Base-by-base conservation (phyloP, 169 alveolate genomes). In the Plasmodium gonderi region DNA sequence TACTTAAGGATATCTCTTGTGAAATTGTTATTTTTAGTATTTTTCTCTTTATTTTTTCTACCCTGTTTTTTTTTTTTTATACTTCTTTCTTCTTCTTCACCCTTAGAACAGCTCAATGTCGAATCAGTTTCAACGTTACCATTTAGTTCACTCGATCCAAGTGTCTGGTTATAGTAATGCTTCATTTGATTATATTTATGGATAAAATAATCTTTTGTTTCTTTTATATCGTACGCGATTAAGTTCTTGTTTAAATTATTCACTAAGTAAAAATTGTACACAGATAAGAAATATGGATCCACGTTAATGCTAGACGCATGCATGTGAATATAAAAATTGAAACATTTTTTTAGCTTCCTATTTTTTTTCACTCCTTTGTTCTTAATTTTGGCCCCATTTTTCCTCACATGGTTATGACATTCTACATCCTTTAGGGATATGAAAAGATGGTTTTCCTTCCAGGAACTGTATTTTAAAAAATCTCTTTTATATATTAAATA, bases 251-350 rank as follows among this genome's bases (percentile, higher is more conserved):
- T 90, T 65, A 90, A 64, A 90, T 77, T 90, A 20, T 90, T 80
- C 6, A 90, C 36, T 11, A 90, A 36, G 72, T 90, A 77, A 80
- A 90, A 79, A 42, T 78, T 78, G 31, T 11, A 75, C 5, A 76
- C 47, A n/a, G 93, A 87, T 20, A 87, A 20, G 67, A 87, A 87
- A 78, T 87, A 87, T 20, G 93, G 93, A 12, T 87, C 93, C 0
- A 75, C 20, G 36, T 74, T 87, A 74, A 87, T 51, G 14, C 89
- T 54, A 42, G 93, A 87, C 5, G 93, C 78, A 33, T 74, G 31
- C 42, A 87, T 9, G 23, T 74, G 40, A 87, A 87, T 87, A 40
- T 74, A 75, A 51, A 87, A 87, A 51, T 87, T 75, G 33, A 74
- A 60, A n/a, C 89, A 36, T 69, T 82, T 36, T 31, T 79, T 51